These are phyloP conservation scores for Funneliformis mosseae DNA, from an alignment of 192 early-diverging fungal genomes.

Conservation along the genomic window DNA sequence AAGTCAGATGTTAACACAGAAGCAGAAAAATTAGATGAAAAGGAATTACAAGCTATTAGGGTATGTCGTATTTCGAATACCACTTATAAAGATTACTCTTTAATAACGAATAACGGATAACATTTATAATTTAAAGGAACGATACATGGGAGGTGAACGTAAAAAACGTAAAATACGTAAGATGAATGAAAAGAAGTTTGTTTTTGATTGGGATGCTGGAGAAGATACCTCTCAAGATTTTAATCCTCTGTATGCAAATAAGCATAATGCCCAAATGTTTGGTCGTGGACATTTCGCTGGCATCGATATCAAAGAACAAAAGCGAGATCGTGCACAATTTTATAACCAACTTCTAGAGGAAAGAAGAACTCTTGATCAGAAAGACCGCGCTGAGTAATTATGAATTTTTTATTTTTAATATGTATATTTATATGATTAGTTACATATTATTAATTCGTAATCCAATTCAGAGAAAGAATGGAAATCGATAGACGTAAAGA, in stretches of 20 bases:
- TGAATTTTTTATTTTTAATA: not conserved
- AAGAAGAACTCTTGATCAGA: slow-evolving; percentile 59
- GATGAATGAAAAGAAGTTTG: slow-evolving; percentile 93
- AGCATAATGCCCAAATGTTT: slow-evolving; percentile 74
- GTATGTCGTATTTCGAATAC: not conserved
- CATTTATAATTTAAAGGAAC: slow-evolving; percentile 47
- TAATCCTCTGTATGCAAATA: slow-evolving; percentile 85
- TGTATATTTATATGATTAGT: not conserved
- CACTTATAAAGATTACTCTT: not conserved
- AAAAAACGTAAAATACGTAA: slow-evolving; percentile 74
- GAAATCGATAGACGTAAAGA: slow-evolving; percentile 68
- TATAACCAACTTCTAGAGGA: slow-evolving; percentile 68
- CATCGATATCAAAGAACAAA: slow-evolving; percentile 79
- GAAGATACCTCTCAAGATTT: slow-evolving; percentile 96
- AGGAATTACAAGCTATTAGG: slow-evolving; percentile 27
- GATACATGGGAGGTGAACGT: slow-evolving; percentile 85
- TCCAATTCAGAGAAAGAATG: slow-evolving; percentile 54
- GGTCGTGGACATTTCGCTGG: slow-evolving; percentile 88
- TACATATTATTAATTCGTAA: not conserved
- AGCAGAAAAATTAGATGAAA: slow-evolving; percentile 19
- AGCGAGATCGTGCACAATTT: slow-evolving; percentile 64
- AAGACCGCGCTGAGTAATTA: slow-evolving; percentile 57
- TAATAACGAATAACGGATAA: not conserved
- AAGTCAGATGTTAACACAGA: not conserved
- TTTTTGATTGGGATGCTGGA: slow-evolving; percentile 95